Conservation (phyloP, 805 yeast species). For the Lipomyces spencermartinsiae region DNA sequence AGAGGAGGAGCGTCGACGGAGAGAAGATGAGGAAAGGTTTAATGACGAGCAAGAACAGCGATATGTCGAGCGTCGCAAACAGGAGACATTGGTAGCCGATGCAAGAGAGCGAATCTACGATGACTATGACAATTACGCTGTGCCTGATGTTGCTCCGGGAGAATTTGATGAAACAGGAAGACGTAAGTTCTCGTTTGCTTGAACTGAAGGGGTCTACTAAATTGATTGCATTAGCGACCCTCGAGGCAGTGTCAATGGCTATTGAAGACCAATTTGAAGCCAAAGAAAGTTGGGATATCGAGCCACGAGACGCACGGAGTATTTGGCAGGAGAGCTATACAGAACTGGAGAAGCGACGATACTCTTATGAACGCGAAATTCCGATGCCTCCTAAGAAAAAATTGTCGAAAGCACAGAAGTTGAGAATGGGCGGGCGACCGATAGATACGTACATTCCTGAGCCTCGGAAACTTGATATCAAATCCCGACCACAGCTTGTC, state of each 20-base stretch:
- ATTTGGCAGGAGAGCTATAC: constrained; percentile 3
- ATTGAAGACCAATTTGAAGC: constrained; percentile 3
- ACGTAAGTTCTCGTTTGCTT: not conserved
- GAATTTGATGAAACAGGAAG: constrained; percentile 1
- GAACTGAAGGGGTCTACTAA: not conserved
- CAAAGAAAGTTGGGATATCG: constrained; percentile 2
- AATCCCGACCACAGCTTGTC: not conserved
- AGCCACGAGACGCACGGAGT: not conserved
- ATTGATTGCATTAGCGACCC: constrained; percentile 3
- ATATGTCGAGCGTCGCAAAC: not conserved
- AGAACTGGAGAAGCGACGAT: not conserved
- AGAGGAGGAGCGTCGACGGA: constrained; percentile 1
- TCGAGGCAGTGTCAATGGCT: not conserved
- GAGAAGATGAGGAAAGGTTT: constrained; percentile 2
- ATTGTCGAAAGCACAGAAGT: constrained; percentile 4
- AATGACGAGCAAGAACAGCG: constrained; percentile 3
- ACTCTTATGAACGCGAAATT: not conserved
- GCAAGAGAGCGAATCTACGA: not conserved
- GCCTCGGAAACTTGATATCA: not conserved
- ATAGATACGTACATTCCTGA: not conserved
- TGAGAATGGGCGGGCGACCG: constrained; percentile 2
- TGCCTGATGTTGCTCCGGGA: not conserved
- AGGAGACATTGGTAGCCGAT: not conserved
- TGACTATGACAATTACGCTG: not conserved
- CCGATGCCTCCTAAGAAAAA: not conserved